phyloP scores from a whole-genome alignment of 768 basidiomycete species.

The Russula virescens region DNA sequence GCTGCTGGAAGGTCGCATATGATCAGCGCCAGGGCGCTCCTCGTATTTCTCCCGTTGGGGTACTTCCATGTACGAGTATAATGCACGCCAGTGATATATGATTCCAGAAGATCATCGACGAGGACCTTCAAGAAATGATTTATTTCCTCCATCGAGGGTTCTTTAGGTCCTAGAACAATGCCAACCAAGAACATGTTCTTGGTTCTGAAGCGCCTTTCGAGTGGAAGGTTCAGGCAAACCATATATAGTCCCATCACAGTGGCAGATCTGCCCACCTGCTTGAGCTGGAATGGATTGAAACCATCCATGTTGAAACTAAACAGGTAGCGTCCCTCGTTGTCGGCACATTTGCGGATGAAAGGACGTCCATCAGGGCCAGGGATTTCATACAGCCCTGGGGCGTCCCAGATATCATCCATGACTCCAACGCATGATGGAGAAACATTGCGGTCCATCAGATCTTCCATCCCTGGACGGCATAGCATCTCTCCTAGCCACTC shows the following conservation, averaged over 20 bases:
- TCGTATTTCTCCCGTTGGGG: neutral
- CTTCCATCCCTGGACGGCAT: neutral
- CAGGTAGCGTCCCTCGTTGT: neutral
- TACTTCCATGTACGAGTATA: constrained; percentile 27
- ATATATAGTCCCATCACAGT: neutral
- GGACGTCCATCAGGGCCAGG: neutral
- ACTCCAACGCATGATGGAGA: neutral
- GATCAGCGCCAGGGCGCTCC: constrained; percentile 2
- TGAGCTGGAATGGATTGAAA: neutral
- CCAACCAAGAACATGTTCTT: constrained; percentile 41
- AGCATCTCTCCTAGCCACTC: neutral
- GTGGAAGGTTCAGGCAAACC: constrained; percentile 15
- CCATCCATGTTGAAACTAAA: too few species aligned
- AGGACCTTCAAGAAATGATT: constrained; percentile 38
- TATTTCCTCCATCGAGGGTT: constrained; percentile 32
- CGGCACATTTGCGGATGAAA: neutral
- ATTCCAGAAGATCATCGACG: constrained; percentile 33
- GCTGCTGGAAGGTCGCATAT: neutral
- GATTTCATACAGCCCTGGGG: too few species aligned
- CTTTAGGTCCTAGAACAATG: constrained; percentile 38
- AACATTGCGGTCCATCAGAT: neutral
- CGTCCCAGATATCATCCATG: too few species aligned
- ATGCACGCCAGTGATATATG: constrained; percentile 34
- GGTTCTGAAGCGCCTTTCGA: constrained; percentile 30
- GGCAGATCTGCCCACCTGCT: neutral